Percentiles rank a stretch among this genome's conserved stretches.
Conservation (phyloP, 1,139 yeast species). For the Diutina siamensis region DNA sequence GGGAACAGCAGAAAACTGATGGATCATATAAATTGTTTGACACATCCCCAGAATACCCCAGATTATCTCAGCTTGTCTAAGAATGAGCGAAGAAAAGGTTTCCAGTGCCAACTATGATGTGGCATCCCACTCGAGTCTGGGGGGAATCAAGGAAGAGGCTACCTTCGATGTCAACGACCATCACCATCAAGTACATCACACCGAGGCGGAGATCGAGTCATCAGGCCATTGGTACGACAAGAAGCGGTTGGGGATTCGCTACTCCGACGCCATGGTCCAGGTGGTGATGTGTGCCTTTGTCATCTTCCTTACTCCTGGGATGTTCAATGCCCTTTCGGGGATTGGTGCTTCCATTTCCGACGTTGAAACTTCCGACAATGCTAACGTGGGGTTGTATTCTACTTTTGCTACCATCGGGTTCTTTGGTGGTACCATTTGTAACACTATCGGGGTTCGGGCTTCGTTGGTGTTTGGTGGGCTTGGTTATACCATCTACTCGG, state of each 20-base stretch:
- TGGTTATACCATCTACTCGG: constrained; percentile 47
- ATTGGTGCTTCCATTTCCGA: constrained; percentile 31
- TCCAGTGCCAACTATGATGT: neutral
- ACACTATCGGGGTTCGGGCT: constrained; percentile 37
- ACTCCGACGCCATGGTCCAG: constrained; percentile 34
- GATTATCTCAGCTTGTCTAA: neutral
- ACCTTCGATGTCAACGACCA: constrained; percentile 6
- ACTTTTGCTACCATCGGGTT: constrained; percentile 49
- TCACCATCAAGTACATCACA: constrained; percentile 18
- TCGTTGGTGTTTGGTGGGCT: constrained; percentile 42
- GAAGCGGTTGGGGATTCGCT: constrained; percentile 21
- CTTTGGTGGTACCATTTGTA: constrained; percentile 49
- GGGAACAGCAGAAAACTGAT: neutral
- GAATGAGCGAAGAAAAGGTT: neutral
- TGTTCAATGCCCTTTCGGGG: constrained; percentile 46
- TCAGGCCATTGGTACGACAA: constrained; percentile 15
- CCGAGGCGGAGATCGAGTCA: constrained; percentile 19
- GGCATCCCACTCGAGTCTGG: neutral
- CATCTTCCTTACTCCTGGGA: constrained; percentile 44
- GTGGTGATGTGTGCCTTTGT: constrained; percentile 38
- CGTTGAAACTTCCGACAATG: constrained; percentile 34
- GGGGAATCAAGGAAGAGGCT: neutral
- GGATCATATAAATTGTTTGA: neutral
- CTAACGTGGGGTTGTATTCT: constrained; percentile 43
- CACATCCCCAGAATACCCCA: neutral